These are phyloP conservation scores for Schizophyllum amplum DNA, from an alignment of 1,284 basidiomycete species.

Conservation along the genomic window DNA sequence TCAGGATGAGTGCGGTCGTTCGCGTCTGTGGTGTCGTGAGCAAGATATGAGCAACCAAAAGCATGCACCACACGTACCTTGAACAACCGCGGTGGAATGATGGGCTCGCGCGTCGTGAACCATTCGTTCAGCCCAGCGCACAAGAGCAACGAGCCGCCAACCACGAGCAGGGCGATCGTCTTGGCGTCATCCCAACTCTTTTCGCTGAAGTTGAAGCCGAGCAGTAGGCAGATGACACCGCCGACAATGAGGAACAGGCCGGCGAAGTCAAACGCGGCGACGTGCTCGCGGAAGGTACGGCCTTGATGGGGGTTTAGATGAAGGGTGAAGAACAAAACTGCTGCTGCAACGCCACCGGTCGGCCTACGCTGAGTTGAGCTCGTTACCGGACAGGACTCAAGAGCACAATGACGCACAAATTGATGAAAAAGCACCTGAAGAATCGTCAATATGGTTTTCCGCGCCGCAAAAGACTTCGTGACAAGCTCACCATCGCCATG, in stretches of 20 bases:
- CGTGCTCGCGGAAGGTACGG: constrained; percentile 48
- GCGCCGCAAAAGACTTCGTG: constrained; percentile 2
- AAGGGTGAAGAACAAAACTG: constrained; percentile 71
- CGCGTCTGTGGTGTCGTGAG: constrained; percentile 40
- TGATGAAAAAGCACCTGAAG: constrained; percentile 63
- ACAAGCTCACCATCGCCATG: constrained; percentile 58
- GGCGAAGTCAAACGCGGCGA: constrained; percentile 67
- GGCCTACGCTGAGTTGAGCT: constrained; percentile 37
- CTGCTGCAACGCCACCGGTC: constrained; percentile 67
- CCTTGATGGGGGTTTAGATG: constrained; percentile 72
- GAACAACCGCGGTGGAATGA: constrained; percentile 77
- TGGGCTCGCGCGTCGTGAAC: constrained; percentile 66
- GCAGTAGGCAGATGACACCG: constrained; percentile 67
- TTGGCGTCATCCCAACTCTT: constrained; percentile 45
- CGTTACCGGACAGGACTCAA: not conserved
- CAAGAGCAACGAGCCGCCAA: constrained; percentile 58
- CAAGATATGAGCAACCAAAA: not conserved
- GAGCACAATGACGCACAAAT: constrained; percentile 36
- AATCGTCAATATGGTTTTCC: not conserved
- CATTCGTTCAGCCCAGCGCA: constrained; percentile 57
- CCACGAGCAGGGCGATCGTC: constrained; percentile 67
- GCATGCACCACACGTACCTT: constrained; percentile 31
- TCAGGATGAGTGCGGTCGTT: constrained; percentile 61
- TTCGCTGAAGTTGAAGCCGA: constrained; percentile 79
- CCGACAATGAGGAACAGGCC: constrained; percentile 66